Conservation (phyloP, 345 rosid genomes). For the Excoecaria cochinchinensis region DNA sequence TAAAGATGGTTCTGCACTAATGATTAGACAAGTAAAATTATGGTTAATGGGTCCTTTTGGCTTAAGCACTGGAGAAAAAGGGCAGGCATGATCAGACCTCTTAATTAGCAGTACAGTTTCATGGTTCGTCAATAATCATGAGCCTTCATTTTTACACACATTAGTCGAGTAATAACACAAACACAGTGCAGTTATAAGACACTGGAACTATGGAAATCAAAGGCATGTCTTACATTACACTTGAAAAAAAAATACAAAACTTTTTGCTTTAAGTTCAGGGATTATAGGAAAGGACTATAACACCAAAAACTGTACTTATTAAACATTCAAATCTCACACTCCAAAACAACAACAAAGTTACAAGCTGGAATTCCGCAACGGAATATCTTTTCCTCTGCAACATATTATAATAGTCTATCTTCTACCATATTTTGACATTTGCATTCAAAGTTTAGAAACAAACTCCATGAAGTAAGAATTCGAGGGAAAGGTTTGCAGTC, state of each 20-base stretch:
- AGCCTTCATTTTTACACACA: no score
- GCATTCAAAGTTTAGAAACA: conserved; percentile 11
- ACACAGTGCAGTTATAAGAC: neutral
- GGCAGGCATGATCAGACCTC: neutral
- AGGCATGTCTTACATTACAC: conserved; percentile 22
- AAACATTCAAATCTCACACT: conserved; percentile 19
- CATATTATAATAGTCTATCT: conserved; percentile 6
- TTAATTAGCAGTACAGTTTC: no score
- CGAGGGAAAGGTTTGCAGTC: conserved; percentile 2
- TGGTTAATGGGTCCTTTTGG: no score
- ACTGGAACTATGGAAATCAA: neutral
- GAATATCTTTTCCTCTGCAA: conserved; percentile 12
- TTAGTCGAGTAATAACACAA: neutral
- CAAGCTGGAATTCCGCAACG: conserved; percentile 13
- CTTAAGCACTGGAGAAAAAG: no score
- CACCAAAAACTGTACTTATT: conserved; percentile 17
- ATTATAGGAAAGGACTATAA: conserved; percentile 17
- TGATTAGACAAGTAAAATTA: no score
- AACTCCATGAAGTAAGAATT: conserved; percentile 1
- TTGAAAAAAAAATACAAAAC: conserved; percentile 12
- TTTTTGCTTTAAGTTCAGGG: conserved; percentile 10
- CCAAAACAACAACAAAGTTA: conserved; percentile 9
- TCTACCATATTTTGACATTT: conserved; percentile 19
- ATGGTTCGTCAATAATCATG: no score
- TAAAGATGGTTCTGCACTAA: no score